These are phyloP conservation scores for Phytophthora lateralis DNA, from an alignment of 352 stramenopile genomes.

Conservation along the genomic window DNA sequence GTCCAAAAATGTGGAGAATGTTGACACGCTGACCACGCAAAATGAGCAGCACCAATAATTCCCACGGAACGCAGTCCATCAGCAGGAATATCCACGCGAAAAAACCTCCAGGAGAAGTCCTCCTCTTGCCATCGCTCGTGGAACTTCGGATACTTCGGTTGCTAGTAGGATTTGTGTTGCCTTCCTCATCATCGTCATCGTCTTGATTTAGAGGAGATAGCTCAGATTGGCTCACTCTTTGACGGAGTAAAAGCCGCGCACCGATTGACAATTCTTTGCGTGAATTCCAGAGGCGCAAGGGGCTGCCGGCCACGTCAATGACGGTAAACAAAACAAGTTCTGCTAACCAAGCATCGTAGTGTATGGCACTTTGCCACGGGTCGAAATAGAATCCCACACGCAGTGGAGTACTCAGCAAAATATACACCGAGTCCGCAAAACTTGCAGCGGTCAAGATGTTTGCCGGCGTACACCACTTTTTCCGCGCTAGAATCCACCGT, in stretches of 20 bases:
- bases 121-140: slow-evolving; percentile 14
- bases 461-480: slow-evolving; percentile 17
- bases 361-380: slow-evolving; percentile 21
- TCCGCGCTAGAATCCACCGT: slow-evolving; percentile 17
- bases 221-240: slow-evolving; percentile 17
- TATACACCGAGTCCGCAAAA: slow-evolving; percentile 45
- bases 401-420: slow-evolving; percentile 44
- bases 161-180: slow-evolving; percentile 8
- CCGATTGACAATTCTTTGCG: slow-evolving; percentile 17
- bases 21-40: slow-evolving; percentile 40
- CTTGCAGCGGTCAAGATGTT: slow-evolving; percentile 30
- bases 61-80: slow-evolving; percentile 48
- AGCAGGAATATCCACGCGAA: slow-evolving; percentile 20
- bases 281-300: slow-evolving; percentile 36
- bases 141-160: slow-evolving; percentile 17
- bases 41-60: slow-evolving; percentile 32
- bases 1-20: slow-evolving; percentile 49
- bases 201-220: slow-evolving; percentile 3
- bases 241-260: slow-evolving; percentile 11
- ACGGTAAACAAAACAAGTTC: slow-evolving; percentile 35
- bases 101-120: slow-evolving; percentile 4
- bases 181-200: not conserved
- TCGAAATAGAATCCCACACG: slow-evolving; percentile 56
- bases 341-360: slow-evolving; percentile 24
- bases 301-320: slow-evolving; percentile 36